Evolutionary conservation across 805 yeast genomes (phyloP).

Genomic region (Lipomyces kockii): DNA sequence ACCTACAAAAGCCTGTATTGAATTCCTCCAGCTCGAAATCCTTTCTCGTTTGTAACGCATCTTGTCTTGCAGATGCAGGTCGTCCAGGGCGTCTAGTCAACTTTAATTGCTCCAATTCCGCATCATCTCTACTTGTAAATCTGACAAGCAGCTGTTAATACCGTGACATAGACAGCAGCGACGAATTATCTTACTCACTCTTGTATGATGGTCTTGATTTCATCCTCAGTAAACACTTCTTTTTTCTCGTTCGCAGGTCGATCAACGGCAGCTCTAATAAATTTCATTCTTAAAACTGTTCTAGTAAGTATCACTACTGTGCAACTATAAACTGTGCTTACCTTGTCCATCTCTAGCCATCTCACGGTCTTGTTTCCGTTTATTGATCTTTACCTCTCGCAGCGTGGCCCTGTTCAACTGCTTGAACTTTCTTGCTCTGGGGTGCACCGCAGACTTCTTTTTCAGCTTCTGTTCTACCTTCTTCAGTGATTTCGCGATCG

Average conservation of each 20-base stretch:
- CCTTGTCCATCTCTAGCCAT: slow-evolving; percentile 51
- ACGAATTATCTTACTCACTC: slow-evolving; percentile 46
- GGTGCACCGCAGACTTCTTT: slow-evolving; percentile 65
- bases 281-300: slow-evolving; percentile 56
- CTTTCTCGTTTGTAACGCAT: slow-evolving; percentile 62
- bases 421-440: slow-evolving; percentile 86
- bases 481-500: slow-evolving; percentile 65
- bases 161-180: not conserved
- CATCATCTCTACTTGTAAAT: slow-evolving; percentile 69
- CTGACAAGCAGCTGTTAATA: slow-evolving; percentile 22
- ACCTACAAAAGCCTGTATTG: slow-evolving; percentile 60
- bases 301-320: slow-evolving; percentile 1
- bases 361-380: slow-evolving; percentile 58
- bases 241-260: slow-evolving; percentile 46
- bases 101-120: slow-evolving; percentile 68
- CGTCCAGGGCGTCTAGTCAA: slow-evolving; percentile 81
- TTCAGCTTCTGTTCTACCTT: slow-evolving; percentile 67
- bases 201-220: slow-evolving; percentile 64
- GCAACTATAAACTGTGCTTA: slow-evolving; percentile 23
- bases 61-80: slow-evolving; percentile 76
- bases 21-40: slow-evolving; percentile 67
- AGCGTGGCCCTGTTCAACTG: slow-evolving; percentile 84
- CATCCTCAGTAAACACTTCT: slow-evolving; percentile 56
- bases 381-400: slow-evolving; percentile 72
- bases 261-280: slow-evolving; percentile 62